phyloP scores from a whole-genome alignment of 768 basidiomycete genomes.

The Lactarius evosmus region DNA sequence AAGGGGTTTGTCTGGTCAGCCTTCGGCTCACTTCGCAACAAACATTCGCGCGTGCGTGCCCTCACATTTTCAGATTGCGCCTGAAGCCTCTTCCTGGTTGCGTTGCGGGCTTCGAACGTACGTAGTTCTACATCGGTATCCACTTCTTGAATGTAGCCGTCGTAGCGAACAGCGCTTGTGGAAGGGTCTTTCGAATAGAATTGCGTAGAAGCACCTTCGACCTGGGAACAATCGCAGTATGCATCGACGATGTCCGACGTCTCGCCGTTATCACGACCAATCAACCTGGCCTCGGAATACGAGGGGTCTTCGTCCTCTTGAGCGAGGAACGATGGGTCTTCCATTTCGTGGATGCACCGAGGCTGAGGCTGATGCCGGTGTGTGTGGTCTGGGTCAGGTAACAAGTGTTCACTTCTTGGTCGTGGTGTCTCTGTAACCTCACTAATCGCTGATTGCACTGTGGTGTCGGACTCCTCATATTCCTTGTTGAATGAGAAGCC shows the following conservation, averaged over 20 bases:
- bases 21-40: background rate
- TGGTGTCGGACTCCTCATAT: constrained; percentile 38
- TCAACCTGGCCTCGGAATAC: constrained; percentile 16
- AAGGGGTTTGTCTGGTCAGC: background rate
- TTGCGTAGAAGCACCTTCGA: constrained; percentile 4
- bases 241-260: constrained; percentile 6
- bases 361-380: constrained; percentile 14
- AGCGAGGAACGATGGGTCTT: constrained; percentile 36
- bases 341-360: constrained; percentile 56
- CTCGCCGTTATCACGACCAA: constrained; percentile 13
- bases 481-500: constrained; percentile 34
- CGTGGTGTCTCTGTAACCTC: constrained; percentile 27
- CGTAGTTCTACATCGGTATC: constrained; percentile 52
- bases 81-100: constrained; percentile 1
- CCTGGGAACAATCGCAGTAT: constrained; percentile 30
- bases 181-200: constrained; percentile 21
- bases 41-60: background rate
- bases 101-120: constrained; percentile 37
- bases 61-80: constrained; percentile 19
- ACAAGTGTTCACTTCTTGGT: constrained; percentile 9
- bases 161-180: constrained; percentile 42
- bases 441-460: constrained; percentile 31
- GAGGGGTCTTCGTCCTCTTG: constrained; percentile 18
- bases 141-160: constrained; percentile 53
- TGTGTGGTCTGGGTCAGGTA: constrained; percentile 9